Evolutionary conservation across 2,329 filamentous ascomycete species (phyloP).

Genomic region (Aureobasidium subglaciale): DNA sequence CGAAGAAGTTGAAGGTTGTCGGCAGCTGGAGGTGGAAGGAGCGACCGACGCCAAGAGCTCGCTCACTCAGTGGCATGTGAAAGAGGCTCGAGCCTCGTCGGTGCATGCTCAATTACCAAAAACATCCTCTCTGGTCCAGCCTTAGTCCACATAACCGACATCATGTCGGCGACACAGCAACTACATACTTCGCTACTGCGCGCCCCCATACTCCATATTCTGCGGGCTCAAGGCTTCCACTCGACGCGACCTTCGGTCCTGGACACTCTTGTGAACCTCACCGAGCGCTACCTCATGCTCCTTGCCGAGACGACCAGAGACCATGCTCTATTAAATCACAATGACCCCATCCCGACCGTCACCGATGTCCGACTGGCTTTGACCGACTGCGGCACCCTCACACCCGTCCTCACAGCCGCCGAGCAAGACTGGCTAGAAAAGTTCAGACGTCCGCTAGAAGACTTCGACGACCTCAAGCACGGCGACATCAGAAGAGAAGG

Average conservation of each 20-base stretch:
- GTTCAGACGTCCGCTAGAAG: constrained; percentile 38
- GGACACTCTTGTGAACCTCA: constrained; percentile 81
- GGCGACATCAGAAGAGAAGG: constrained; percentile 31
- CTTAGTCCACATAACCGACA: too few relatives aligned
- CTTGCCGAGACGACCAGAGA: constrained; percentile 66
- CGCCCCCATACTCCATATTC: constrained; percentile 80
- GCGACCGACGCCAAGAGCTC: constrained; percentile 8
- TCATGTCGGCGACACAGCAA: constrained; percentile 21
- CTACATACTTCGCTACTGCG: constrained; percentile 74
- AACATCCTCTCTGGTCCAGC: background rate
- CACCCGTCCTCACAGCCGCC: constrained; percentile 57
- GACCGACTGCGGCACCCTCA: constrained; percentile 68
- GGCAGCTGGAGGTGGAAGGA: background rate
- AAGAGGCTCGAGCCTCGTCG: background rate
- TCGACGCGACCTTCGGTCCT: constrained; percentile 72
- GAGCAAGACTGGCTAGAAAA: constrained; percentile 61
- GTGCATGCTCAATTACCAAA: background rate
- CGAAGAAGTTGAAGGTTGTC: background rate
- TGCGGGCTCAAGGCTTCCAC: constrained; percentile 87
- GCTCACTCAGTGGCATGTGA: constrained; percentile 15
- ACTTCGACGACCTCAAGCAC: constrained; percentile 33
- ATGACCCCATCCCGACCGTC: constrained; percentile 56
- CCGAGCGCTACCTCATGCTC: constrained; percentile 69
- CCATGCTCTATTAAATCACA: constrained; percentile 64
- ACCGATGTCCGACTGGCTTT: constrained; percentile 81